Conservation (phyloP, 306 rosid species). For the Cucurbita maxima region DNA sequence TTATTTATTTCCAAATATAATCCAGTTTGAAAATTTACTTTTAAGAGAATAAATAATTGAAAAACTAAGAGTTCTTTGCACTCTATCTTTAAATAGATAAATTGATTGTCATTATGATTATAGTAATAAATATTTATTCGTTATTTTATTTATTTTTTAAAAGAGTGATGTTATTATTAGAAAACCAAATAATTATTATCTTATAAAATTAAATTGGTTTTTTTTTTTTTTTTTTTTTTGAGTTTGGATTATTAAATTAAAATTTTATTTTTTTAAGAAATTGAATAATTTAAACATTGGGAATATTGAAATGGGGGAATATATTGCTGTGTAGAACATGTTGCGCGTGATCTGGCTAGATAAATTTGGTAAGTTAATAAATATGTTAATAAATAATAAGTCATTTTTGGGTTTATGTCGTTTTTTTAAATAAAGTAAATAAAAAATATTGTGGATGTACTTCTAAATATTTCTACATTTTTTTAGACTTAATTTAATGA, state of each 20-base stretch:
- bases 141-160: no score
- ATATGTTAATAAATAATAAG: background rate
- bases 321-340: background rate
- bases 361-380: background rate
- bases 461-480: no score
- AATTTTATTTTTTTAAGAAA: no score
- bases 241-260: background rate
- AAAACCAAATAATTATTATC: background rate
- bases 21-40: no score
- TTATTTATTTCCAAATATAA: no score
- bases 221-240: no score
- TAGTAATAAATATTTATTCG: background rate
- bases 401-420: background rate
- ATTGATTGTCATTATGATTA: no score
- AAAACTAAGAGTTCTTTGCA: no score
- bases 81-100: no score
- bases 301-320: background rate
- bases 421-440: background rate
- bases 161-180: background rate
- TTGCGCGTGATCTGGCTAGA: background rate
- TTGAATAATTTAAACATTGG: no score
- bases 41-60: no score
- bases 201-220: background rate
- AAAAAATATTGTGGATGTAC: background rate
- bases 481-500: no score